phyloP scores from a whole-genome alignment of 1,284 basidiomycete genomes.

The Ustilago shanxiensis region DNA sequence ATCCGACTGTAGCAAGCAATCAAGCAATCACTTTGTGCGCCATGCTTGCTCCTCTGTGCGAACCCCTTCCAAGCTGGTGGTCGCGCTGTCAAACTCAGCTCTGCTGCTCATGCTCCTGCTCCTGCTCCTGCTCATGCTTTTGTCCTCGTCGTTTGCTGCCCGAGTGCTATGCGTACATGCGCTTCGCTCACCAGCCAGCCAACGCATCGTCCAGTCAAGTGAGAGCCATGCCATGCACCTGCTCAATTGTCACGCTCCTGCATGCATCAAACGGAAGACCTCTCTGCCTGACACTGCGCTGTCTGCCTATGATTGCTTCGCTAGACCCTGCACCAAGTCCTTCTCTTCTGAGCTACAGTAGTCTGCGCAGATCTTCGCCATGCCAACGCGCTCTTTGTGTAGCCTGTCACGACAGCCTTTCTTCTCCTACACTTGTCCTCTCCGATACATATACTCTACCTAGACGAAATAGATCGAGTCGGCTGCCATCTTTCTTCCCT shows the following conservation, averaged over 20 bases:
- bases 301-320: not conserved
- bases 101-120: not conserved
- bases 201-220: not conserved
- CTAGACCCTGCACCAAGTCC: not conserved
- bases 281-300: conserved; percentile 1
- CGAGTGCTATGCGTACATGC: not conserved
- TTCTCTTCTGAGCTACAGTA: not conserved
- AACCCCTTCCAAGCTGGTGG: not conserved
- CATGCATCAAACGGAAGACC: not conserved
- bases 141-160: not conserved
- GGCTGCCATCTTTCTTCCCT: not conserved
- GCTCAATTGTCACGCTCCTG: conserved; percentile 1
- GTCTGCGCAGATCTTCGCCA: not conserved
- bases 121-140: not conserved
- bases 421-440: not conserved
- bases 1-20: too few relatives aligned
- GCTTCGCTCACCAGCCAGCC: conserved; percentile 6
- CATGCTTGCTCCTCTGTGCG: not conserved
- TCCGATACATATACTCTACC: conserved; percentile 2
- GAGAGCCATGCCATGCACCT: conserved; percentile 4
- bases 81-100: conserved; percentile 22
- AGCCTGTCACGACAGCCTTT: not conserved
- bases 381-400: conserved; percentile 4
- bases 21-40: not conserved
- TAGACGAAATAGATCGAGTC: not conserved